Conservation (phyloP, 2,329 filamentous ascomycete species). For the Colletotrichum liaoningense region DNA sequence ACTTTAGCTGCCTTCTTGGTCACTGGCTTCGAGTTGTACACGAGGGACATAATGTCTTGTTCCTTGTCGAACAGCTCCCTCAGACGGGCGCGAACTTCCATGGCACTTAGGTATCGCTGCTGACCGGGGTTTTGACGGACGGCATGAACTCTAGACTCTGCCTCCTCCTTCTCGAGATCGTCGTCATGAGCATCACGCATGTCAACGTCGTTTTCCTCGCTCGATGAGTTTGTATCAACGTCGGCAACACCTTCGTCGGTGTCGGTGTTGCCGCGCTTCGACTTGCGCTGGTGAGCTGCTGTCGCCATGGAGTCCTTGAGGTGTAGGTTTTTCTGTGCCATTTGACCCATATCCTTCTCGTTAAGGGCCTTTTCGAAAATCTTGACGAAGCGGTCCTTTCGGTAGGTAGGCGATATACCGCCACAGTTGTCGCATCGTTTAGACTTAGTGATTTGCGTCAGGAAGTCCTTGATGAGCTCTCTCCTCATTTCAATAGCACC, state of each 20-base stretch:
- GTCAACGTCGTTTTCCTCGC: conserved; percentile 54
- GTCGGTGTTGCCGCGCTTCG: conserved; percentile 49
- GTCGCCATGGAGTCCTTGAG: conserved; percentile 75
- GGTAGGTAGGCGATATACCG: conserved; percentile 83
- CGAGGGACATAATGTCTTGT: conserved; percentile 82
- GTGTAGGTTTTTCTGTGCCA: conserved; percentile 77
- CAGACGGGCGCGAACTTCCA: conserved; percentile 85
- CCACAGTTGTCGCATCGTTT: conserved; percentile 76
- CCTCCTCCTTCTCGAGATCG: conserved; percentile 54
- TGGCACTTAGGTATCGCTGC: conserved; percentile 84
- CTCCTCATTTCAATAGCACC: conserved; percentile 82
- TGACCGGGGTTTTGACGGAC: conserved; percentile 46
- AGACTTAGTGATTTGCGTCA: conserved; percentile 76
- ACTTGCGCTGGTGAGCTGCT: conserved; percentile 37
- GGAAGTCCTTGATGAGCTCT: conserved; percentile 82
- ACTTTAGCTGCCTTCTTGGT: conserved; percentile 68
- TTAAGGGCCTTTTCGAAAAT: conserved; percentile 88
- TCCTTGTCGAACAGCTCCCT: conserved; percentile 87
- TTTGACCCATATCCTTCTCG: conserved; percentile 80
- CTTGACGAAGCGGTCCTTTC: conserved; percentile 92
- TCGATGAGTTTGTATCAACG: conserved; percentile 63
- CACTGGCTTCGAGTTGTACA: conserved; percentile 82
- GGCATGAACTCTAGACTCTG: conserved; percentile 47
- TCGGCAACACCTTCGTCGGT: conserved; percentile 79
- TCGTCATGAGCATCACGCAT: conserved; percentile 58